Base-by-base conservation (phyloP, 2,329 filamentous ascomycete species). In the Albifimbria verrucaria region DNA sequence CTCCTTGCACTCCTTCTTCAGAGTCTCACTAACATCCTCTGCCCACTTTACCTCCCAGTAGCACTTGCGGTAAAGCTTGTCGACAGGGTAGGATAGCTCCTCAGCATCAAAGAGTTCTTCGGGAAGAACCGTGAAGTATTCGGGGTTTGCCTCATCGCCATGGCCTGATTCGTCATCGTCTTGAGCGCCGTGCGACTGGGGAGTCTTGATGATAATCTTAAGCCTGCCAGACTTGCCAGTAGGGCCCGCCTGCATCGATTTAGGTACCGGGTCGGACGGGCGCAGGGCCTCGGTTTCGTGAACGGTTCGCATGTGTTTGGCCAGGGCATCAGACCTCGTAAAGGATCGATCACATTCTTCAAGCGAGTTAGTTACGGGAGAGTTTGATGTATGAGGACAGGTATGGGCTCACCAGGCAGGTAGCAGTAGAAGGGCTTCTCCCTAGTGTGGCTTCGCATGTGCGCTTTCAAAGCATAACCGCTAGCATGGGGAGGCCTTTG, bases 381-480 rank as follows among this genome's bases (percentile, higher is more conserved):
- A 12, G 11, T 45, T 46, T 26, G 36, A 5, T 3, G 24, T 36
- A 32, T 12, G 32, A 25, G 21, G 15, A 7, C 21, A 22, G 20
- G 11, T 24, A 26, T 32, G 51, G 24, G 26, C 80, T 58, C 80
- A 96, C 92, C 93, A 53, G 94, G 94, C 41, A 99, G 74, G 25
- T 92, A 90, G 72, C 94, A 99, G 74, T 96, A 97, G 68, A 97
- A 97, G 0, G 94, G 94, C 75, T 99, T 99, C 78, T 99, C 94
- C 66, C 94, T 84, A 2, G 94, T 99, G 70, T 99, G 94, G 68
- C 92, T 97, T 62, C 94, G 82, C 92, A 99, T 96, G 67, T 99
- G 94, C 10, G 94, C 94, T 69, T 96, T 92, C 58, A 99, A 76
- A 4, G 94, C 94, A 73, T 99, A 99, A 2, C 91, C 94, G 65